phyloP scores from a whole-genome alignment of 176 grass and related monocot species.

The Cenchrus americanus region DNA sequence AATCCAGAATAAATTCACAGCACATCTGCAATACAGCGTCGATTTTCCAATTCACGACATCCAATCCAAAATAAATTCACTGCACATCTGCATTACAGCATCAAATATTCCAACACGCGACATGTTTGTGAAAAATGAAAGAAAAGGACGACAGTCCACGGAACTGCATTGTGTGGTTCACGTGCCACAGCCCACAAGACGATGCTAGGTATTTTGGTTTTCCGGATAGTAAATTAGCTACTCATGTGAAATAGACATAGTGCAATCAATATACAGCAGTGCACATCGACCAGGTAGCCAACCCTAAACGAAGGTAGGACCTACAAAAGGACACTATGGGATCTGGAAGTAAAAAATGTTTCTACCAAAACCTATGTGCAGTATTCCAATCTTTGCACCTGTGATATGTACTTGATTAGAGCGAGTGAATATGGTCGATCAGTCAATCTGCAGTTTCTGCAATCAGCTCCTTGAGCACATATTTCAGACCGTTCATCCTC shows the following conservation, averaged over 20 bases:
- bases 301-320: not conserved
- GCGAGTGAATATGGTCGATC: slow-evolving; percentile 8
- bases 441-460: slow-evolving; percentile 57
- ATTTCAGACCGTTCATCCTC: slow-evolving; percentile 74
- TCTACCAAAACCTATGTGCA: slow-evolving; percentile 30
- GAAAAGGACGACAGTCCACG: not conserved
- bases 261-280: not conserved
- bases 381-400: not conserved
- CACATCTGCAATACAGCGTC: not conserved
- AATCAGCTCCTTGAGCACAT: slow-evolving; percentile 61
- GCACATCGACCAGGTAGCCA: not conserved
- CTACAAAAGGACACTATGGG: not conserved
- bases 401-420: slow-evolving; percentile 27
- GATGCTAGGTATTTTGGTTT: not conserved
- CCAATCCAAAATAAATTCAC: not conserved
- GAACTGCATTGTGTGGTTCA: not conserved
- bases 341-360: not conserved
- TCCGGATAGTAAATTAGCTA: slow-evolving; percentile 12
- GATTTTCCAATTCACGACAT: not conserved
- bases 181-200: not conserved
- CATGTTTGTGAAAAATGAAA: not conserved
- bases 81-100: not conserved
- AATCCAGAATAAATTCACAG: not conserved
- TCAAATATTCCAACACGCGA: not conserved
- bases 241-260: not conserved